These are phyloP conservation scores for Fusarium xyrophilum DNA, from an alignment of 2,329 filamentous ascomycete species.

Conservation along the genomic window DNA sequence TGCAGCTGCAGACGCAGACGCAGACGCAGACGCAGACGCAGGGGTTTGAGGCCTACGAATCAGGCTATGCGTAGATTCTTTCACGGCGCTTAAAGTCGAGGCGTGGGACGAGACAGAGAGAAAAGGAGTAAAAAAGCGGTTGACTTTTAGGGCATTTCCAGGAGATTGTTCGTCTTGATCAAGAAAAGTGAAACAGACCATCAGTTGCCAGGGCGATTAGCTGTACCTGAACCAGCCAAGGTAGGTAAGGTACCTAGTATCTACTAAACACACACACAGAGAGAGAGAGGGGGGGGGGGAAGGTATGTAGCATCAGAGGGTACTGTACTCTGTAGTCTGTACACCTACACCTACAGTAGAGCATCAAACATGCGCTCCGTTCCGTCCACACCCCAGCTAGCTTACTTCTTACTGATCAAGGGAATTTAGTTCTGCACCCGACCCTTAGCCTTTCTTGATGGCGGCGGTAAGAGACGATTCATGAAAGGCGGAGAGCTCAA, in stretches of 20 bases:
- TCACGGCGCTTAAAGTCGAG: constrained; percentile 42
- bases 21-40: constrained; percentile 25
- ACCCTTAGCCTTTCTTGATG: constrained; percentile 32
- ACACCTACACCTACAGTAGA: not conserved
- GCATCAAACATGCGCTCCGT: not conserved
- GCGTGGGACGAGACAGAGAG: constrained; percentile 16
- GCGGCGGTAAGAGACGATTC: constrained; percentile 50
- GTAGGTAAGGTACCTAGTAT: not conserved
- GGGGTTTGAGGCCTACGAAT: constrained; percentile 30
- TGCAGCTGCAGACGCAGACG: not conserved
- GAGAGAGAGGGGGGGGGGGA: too few relatives aligned
- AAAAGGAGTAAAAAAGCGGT: constrained; percentile 9
- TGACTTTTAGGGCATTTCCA: constrained; percentile 21
- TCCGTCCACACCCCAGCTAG: constrained; percentile 10
- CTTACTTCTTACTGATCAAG: constrained; percentile 1
- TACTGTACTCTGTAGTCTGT: not conserved
- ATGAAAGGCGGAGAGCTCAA: constrained; percentile 48
- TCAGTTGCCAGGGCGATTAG: not conserved
- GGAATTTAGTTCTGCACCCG: constrained; percentile 13
- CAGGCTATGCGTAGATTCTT: constrained; percentile 35
- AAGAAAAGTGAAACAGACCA: not conserved
- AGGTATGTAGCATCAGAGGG: not conserved
- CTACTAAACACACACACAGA: not conserved
- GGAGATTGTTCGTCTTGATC: not conserved
- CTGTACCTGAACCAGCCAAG: not conserved